Evolutionary conservation across 2,329 filamentous ascomycete species (phyloP).

Genomic region (Metarhizium album): DNA sequence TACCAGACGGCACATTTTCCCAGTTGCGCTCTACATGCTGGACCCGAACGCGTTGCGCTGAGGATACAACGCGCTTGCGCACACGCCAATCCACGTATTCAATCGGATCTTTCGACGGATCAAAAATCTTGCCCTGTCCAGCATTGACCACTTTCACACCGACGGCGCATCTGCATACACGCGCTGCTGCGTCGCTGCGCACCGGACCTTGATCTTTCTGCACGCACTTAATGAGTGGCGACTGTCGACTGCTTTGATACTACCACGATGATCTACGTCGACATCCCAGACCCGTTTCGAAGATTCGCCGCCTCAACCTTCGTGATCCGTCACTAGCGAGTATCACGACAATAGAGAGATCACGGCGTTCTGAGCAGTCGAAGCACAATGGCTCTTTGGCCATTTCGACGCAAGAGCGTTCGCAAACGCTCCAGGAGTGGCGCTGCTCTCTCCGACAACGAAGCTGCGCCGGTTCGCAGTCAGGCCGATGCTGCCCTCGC

Average conservation of each 20-base stretch:
- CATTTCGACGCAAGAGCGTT: conserved; percentile 65
- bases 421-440: conserved; percentile 46
- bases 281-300: conserved; percentile 1
- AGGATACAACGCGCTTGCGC: neutral
- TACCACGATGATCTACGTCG: conserved; percentile 6
- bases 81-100: neutral
- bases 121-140: neutral
- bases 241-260: neutral
- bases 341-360: neutral
- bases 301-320: neutral
- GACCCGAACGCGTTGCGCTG: neutral
- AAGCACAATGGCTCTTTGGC: conserved; percentile 65
- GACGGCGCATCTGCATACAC: neutral
- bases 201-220: neutral
- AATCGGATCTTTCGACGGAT: neutral
- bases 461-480: conserved; percentile 29
- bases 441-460: conserved; percentile 43
- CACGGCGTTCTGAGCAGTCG: neutral
- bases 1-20: neutral
- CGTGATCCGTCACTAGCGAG: conserved; percentile 1
- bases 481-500: conserved; percentile 20
- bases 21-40: neutral
- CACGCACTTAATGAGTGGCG: conserved; percentile 1
- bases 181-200: neutral
- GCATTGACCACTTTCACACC: neutral